Evolutionary conservation across 805 yeast genomes (phyloP).

Genomic region (Lachancea sp.): DNA sequence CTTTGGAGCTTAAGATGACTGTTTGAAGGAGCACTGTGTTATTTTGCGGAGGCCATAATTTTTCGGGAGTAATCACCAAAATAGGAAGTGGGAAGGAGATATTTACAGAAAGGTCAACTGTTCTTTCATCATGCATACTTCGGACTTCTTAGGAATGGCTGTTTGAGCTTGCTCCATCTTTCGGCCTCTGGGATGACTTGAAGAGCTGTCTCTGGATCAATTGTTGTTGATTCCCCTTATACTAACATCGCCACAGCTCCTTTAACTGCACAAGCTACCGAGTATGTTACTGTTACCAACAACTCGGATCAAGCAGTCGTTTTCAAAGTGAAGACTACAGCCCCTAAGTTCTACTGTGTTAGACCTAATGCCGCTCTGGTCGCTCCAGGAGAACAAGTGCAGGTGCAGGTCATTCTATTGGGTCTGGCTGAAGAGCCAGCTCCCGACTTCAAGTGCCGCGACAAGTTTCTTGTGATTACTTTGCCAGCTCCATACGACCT

Average conservation of each 20-base stretch:
- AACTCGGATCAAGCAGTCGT: conserved; percentile 60
- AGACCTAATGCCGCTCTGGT: conserved; percentile 89
- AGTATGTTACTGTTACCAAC: conserved; percentile 45
- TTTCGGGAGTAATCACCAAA: no score
- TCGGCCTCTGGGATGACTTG: neutral
- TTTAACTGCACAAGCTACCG: conserved; percentile 64
- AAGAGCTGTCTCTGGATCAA: neutral
- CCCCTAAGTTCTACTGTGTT: conserved; percentile 92
- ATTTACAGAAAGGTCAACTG: neutral
- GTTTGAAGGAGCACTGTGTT: no score
- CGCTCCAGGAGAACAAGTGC: conserved; percentile 63
- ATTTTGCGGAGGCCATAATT: no score
- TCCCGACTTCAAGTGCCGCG: conserved; percentile 72
- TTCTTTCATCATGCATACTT: no score
- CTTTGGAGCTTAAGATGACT: neutral
- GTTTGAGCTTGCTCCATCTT: neutral
- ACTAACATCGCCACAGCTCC: conserved; percentile 47
- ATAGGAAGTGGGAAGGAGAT: no score
- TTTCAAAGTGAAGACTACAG: conserved; percentile 96
- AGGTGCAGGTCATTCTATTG: conserved; percentile 78
- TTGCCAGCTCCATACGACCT: conserved; percentile 63
- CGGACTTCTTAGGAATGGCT: no score
- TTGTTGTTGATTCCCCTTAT: conserved; percentile 1
- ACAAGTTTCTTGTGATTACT: conserved; percentile 85
- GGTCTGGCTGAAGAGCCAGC: conserved; percentile 74